phyloP scores from a whole-genome alignment of 2,329 filamentous ascomycete species.

The Sporothrix phasma region DNA sequence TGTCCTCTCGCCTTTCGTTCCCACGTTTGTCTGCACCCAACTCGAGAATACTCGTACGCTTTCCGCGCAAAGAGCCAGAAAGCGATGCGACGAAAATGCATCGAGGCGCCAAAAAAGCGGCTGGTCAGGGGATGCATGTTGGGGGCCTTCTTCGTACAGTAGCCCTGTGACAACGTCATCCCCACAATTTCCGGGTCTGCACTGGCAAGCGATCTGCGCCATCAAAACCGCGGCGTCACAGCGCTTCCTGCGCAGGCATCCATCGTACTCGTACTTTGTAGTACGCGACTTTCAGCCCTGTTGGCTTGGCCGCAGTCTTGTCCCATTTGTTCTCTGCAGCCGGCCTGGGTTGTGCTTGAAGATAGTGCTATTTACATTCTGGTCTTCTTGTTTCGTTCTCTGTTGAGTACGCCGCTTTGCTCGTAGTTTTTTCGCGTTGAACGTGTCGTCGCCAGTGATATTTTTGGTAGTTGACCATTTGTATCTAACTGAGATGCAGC shows the following conservation, averaged over 20 bases:
- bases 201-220: background rate
- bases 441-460: too few species aligned
- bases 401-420: too few species aligned
- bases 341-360: too few species aligned
- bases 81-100: too few species aligned
- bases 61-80: too few species aligned
- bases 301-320: background rate
- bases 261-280: too few species aligned
- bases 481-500: too few species aligned
- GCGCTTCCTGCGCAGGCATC: too few species aligned
- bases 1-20: background rate
- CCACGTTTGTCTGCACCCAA: background rate
- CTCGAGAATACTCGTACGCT: too few species aligned
- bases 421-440: background rate
- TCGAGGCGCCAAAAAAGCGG: background rate
- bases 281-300: background rate
- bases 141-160: background rate
- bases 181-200: constrained; percentile 3
- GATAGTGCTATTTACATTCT: too few species aligned
- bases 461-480: too few species aligned
- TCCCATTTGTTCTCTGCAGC: background rate
- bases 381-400: too few species aligned
- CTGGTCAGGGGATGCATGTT: background rate
- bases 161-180: constrained; percentile 9
- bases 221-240: background rate